phyloP scores from a whole-genome alignment of 345 rosid genomes.

The Limnanthes douglasii region DNA sequence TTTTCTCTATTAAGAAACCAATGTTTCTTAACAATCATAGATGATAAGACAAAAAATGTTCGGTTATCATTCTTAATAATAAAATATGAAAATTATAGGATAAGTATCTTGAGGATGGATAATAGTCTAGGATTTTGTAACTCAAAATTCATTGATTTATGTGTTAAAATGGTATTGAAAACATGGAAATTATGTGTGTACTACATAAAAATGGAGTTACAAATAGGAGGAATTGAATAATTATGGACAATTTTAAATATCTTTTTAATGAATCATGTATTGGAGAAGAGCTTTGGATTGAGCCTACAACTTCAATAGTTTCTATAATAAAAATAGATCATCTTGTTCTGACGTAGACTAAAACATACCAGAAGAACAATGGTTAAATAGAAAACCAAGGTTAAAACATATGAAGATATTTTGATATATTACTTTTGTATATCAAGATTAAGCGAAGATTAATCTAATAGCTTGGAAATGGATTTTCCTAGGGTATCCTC shows the following conservation, averaged over 20 bases:
- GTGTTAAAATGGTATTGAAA: not conserved
- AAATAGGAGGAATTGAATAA: no score
- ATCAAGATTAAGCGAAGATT: no score
- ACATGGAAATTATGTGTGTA: not conserved
- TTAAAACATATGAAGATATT: no score
- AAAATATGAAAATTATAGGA: no score
- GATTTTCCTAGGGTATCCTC: not conserved
- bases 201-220: not conserved
- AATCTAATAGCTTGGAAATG: no score
- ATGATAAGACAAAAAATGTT: no score
- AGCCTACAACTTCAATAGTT: not conserved
- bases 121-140: not conserved
- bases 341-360: not conserved
- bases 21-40: no score
- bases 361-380: not conserved
- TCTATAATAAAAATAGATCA: not conserved
- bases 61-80: no score
- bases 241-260: not conserved
- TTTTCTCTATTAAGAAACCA: no score
- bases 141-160: not conserved
- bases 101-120: not conserved
- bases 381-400: not conserved
- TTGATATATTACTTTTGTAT: no score
- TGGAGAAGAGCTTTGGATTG: not conserved
- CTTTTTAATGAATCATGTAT: not conserved